phyloP scores from a whole-genome alignment of 306 rosid genomes.

The Ormosia semicastrata region DNA sequence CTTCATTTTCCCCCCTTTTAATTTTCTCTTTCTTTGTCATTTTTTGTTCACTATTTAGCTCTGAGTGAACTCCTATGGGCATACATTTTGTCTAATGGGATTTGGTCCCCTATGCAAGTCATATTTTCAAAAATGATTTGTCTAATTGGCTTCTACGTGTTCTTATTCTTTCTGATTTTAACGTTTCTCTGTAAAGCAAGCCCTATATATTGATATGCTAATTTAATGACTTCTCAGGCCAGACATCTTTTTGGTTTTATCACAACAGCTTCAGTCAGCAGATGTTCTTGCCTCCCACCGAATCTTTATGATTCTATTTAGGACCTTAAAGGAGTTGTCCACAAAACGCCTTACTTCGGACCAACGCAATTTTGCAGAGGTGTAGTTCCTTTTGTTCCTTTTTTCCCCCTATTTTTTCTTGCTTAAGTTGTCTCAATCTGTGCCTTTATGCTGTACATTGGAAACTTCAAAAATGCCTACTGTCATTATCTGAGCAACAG shows the following conservation, averaged over 20 bases:
- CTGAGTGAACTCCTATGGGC: not conserved
- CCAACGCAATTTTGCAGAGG: slow-evolving; percentile 91
- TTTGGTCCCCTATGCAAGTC: not conserved
- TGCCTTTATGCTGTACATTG: slow-evolving; percentile 13
- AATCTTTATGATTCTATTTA: slow-evolving; percentile 76
- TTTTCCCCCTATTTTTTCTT: not conserved
- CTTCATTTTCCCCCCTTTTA: not conserved
- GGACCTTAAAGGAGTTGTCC: slow-evolving; percentile 86
- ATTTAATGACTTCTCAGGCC: slow-evolving; percentile 72
- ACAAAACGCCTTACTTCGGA: slow-evolving; percentile 85
- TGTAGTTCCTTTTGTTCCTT: slow-evolving; percentile 27
- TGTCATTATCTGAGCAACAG: not conserved
- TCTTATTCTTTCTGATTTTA: slow-evolving; percentile 15
- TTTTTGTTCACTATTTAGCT: not conserved
- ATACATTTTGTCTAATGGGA: not conserved
- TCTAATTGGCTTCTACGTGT: not conserved
- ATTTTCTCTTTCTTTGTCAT: not conserved
- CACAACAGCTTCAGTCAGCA: slow-evolving; percentile 83
- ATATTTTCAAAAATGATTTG: not conserved
- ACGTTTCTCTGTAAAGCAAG: slow-evolving; percentile 19
- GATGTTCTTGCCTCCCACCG: slow-evolving; percentile 83
- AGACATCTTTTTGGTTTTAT: slow-evolving; percentile 80
- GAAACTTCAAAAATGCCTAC: not conserved
- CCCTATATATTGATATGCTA: slow-evolving; percentile 42
- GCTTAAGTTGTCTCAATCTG: slow-evolving; percentile 10